Evolutionary conservation across 2,329 filamentous ascomycete genomes (phyloP).

Genomic region (Chrysoporthe deuterocubensis): DNA sequence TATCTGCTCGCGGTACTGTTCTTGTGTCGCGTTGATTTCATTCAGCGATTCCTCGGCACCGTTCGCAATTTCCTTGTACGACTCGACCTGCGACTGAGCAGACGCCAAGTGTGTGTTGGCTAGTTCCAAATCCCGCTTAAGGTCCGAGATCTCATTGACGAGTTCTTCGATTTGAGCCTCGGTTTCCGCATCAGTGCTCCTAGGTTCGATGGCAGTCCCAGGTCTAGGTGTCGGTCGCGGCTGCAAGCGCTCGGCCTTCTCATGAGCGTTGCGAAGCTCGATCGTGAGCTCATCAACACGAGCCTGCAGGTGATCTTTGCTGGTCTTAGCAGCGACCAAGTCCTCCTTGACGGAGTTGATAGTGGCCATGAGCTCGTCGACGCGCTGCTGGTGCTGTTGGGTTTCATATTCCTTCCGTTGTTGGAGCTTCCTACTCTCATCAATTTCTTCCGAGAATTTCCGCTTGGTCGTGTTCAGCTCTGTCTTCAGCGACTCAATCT

Average conservation of each 20-base stretch:
- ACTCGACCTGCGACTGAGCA: constrained; percentile 78
- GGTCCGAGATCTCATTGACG: constrained; percentile 78
- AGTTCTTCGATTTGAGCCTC: constrained; percentile 77
- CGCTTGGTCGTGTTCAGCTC: constrained; percentile 80
- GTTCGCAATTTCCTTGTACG: constrained; percentile 88
- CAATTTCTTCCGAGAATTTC: constrained; percentile 79
- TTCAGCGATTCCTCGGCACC: constrained; percentile 85
- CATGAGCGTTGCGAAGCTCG: constrained; percentile 86
- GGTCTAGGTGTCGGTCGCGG: constrained; percentile 73
- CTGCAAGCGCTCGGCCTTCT: constrained; percentile 80
- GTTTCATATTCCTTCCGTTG: constrained; percentile 89
- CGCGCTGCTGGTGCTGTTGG: constrained; percentile 85
- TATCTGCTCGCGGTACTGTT: constrained; percentile 86
- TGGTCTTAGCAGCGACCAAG: constrained; percentile 82
- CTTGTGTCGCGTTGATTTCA: constrained; percentile 77
- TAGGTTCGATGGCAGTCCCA: constrained; percentile 47
- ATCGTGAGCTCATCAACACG: constrained; percentile 88
- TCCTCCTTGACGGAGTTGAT: constrained; percentile 84
- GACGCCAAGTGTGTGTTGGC: constrained; percentile 80
- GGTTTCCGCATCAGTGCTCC: constrained; percentile 45
- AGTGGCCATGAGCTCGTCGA: constrained; percentile 86
- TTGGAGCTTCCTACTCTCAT: constrained; percentile 81
- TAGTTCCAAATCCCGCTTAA: constrained; percentile 85
- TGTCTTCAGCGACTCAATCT: constrained; percentile 76
- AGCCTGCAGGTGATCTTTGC: constrained; percentile 84